These are phyloP conservation scores for Kurtzmaniella natalensis DNA, from an alignment of 1,139 yeast genomes.

Conservation along the genomic window DNA sequence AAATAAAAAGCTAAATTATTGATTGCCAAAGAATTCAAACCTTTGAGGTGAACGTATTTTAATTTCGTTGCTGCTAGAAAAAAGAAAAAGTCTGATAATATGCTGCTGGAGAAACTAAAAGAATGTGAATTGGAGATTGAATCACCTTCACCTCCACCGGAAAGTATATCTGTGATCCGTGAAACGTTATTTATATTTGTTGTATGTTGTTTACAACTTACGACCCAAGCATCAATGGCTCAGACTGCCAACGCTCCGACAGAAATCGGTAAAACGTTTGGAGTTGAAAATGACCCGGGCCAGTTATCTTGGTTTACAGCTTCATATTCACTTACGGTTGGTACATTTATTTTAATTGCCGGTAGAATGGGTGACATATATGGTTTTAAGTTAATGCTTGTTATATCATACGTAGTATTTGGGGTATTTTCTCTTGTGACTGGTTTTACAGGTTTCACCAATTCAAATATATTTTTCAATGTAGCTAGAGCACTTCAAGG, in stretches of 20 bases:
- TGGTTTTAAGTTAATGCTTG: conserved; percentile 49
- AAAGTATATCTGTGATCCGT: conserved; percentile 16
- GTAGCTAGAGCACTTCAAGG: conserved; percentile 58
- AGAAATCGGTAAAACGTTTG: conserved; percentile 36
- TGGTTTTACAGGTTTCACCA: conserved; percentile 47
- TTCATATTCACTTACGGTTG: conserved; percentile 54
- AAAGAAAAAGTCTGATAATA: too few relatives aligned
- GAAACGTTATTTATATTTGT: conserved; percentile 21
- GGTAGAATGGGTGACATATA: conserved; percentile 64
- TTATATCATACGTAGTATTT: conserved; percentile 46
- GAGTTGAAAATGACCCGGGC: conserved; percentile 31
- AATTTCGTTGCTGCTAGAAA: too few relatives aligned
- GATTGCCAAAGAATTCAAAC: too few relatives aligned
- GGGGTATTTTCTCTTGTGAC: conserved; percentile 46
- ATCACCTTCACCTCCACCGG: conserved; percentile 15
- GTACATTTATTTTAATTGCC: conserved; percentile 56
- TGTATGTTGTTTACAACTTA: conserved; percentile 39
- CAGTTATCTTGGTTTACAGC: conserved; percentile 59
- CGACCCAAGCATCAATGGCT: conserved; percentile 48
- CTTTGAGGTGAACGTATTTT: too few relatives aligned
- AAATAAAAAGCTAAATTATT: too few relatives aligned
- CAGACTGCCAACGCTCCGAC: conserved; percentile 40
- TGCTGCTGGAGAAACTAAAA: too few relatives aligned
- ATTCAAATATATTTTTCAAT: conserved; percentile 40
- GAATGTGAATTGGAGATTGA: too few relatives aligned